phyloP scores from a whole-genome alignment of 225 moss, liverwort and hornwort genomes.

The Thuidium tamariscinum region DNA sequence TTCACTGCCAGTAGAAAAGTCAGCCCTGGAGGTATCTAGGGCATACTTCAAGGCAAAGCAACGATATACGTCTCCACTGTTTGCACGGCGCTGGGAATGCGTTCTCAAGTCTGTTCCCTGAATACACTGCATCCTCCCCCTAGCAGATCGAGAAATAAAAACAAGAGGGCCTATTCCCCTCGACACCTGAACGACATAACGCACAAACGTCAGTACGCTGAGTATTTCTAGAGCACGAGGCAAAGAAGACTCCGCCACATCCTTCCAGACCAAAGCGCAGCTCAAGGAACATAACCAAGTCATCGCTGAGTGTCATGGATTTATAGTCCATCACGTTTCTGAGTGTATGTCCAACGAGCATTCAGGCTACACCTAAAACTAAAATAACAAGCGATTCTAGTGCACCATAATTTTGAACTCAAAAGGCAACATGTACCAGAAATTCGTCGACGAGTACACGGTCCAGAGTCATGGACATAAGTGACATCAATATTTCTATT shows the following conservation, averaged over 20 bases:
- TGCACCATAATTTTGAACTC: neutral
- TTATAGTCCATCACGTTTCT: neutral
- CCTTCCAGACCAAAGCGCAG: neutral
- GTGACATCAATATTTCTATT: neutral
- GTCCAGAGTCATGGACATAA: neutral
- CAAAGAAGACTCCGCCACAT: neutral
- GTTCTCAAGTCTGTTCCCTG: neutral
- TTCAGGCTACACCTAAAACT: neutral
- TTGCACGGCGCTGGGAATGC: neutral
- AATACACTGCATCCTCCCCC: neutral
- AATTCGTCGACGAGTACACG: neutral
- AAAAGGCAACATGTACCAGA: neutral
- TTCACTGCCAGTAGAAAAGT: slow-evolving; percentile 5
- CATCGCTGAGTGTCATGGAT: neutral
- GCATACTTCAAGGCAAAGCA: neutral
- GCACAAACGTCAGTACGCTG: neutral
- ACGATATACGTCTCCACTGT: neutral
- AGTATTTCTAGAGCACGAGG: neutral
- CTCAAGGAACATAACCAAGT: neutral
- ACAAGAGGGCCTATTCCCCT: neutral
- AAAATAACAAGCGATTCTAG: neutral
- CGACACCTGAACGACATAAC: neutral
- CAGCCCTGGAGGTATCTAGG: neutral
- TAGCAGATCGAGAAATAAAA: neutral
- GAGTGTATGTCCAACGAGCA: neutral